Evolutionary conservation across 495 filamentous ascomycete genomes (phyloP), one percentile per base, ranked within the genome.

Genomic region (Beverwykella pulmonaria): DNA sequence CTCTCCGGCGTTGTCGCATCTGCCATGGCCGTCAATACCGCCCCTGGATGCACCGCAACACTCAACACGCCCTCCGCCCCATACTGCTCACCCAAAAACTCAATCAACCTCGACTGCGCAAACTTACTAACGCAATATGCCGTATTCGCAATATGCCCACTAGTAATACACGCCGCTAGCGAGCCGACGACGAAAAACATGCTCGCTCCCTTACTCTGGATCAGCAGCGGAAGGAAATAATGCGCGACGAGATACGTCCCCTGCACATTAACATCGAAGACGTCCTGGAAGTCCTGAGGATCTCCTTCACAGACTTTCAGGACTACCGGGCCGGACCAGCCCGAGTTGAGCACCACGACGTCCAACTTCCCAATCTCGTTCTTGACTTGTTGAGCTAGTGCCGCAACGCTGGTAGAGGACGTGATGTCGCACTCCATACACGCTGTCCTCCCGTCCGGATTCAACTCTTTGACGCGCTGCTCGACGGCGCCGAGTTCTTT

Each of bases 141-240:
- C 39, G 73, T 61, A 49, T 75, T 75, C n/a, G 75, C 69, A 20
- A 73, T 74, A 15, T 71, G 65, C 1, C 73, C 73, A n/a, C 59
- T 52, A 10, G 59, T 54, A 20, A 75, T 69, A 26, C 59, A 53
- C 19, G 69, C 68, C 5, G 71, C 71, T 22, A 76, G 67, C 1
- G 70, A 76, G 8, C 61, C 39, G 10, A 79, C 73, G 0, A 65
- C 75, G 19, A 79, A 67, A 41, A 79, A 77, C n/a, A 70, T 68
- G 55, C 65, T 76, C n/a, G 64, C 67, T 1, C 69, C 68, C 2
- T 66, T 50, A 7, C 65, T 69, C 15, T 58, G 63, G 15, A 36
- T 55, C 6, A 73, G 53, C 1, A 73, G 53, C 19, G 73, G 71
- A 29, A 73, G 60, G 48, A 71, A 59, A 50, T 67, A 53, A 20